Evolutionary conservation across 2,329 filamentous ascomycete species (phyloP).

Genomic region (Aspergillus melleus): DNA sequence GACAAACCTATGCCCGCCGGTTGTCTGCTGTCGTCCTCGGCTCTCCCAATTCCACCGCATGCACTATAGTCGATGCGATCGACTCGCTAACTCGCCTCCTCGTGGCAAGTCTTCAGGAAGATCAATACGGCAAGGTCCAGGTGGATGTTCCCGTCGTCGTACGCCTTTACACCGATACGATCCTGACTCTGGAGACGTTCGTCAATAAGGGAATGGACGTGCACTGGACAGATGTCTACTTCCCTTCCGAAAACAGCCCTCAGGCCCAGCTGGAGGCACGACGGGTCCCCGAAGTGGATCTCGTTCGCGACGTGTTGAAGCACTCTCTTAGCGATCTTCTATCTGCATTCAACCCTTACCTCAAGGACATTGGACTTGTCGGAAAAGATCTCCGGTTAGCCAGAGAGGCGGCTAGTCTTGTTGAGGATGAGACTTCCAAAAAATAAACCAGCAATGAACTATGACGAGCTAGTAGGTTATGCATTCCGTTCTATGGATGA

Average conservation of each 20-base stretch:
- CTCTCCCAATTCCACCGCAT: conserved; percentile 68
- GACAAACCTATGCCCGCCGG: conserved; percentile 66
- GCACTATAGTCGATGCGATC: conserved; percentile 70
- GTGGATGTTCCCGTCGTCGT: conserved; percentile 74
- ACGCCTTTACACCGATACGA: conserved; percentile 67
- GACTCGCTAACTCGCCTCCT: conserved; percentile 69
- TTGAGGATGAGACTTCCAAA: conserved; percentile 18
- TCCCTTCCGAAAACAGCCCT: conserved; percentile 40
- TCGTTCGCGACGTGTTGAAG: conserved; percentile 65
- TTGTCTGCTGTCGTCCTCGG: conserved; percentile 71
- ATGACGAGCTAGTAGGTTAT: background rate
- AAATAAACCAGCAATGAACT: background rate
- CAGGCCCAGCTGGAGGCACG: conserved; percentile 36
- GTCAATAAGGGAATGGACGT: conserved; percentile 51
- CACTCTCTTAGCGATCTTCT: conserved; percentile 66
- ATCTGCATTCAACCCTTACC: conserved; percentile 71
- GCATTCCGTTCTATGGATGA: background rate
- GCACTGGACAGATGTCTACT: conserved; percentile 78
- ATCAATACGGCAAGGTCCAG: conserved; percentile 83
- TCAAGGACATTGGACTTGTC: conserved; percentile 67
- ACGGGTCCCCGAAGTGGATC: conserved; percentile 65
- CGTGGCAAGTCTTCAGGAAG: conserved; percentile 73
- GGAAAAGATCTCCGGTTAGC: conserved; percentile 72
- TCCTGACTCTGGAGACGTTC: conserved; percentile 70
- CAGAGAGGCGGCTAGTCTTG: conserved; percentile 57